Conservation (phyloP, 2,329 filamentous ascomycete species). For the Pyrenophora graminea region DNA sequence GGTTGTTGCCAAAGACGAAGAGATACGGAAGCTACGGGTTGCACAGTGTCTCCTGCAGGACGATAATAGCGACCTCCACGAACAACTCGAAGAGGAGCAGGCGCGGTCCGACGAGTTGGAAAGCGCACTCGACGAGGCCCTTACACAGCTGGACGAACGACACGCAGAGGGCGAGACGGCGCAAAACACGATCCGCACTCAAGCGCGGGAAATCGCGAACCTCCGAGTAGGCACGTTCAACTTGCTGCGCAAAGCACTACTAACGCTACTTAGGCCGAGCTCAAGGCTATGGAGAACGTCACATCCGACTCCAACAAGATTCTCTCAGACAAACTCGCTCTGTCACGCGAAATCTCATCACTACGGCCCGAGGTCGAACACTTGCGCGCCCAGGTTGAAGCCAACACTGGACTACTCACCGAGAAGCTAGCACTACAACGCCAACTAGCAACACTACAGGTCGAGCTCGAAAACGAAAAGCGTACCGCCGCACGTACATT, state of each 20-base stretch:
- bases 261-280: slow-evolving; percentile 63
- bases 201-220: slow-evolving; percentile 60
- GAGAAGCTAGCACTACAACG: slow-evolving; percentile 82
- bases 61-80: slow-evolving; percentile 70
- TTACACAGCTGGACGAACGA: slow-evolving; percentile 54
- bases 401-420: slow-evolving; percentile 69
- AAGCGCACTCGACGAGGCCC: slow-evolving; percentile 54
- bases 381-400: slow-evolving; percentile 60
- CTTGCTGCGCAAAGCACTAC: slow-evolving; percentile 35
- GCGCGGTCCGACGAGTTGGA: slow-evolving; percentile 62
- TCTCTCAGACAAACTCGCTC: slow-evolving; percentile 66
- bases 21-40: slow-evolving; percentile 66
- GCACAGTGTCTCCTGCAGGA: slow-evolving; percentile 72
- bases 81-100: slow-evolving; percentile 64
- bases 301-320: slow-evolving; percentile 72
- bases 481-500: slow-evolving; percentile 65
- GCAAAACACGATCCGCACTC: slow-evolving; percentile 57
- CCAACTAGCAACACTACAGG: slow-evolving; percentile 75
- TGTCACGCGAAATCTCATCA: slow-evolving; percentile 62
- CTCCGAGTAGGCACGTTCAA: slow-evolving; percentile 59
- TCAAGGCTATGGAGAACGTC: slow-evolving; percentile 68
- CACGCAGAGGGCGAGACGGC: slow-evolving; percentile 50
- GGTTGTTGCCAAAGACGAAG: slow-evolving; percentile 74
- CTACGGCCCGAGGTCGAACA: slow-evolving; percentile 67
- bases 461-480: slow-evolving; percentile 82